These are phyloP conservation scores for Diaporthe destruens DNA, from an alignment of 2,329 filamentous ascomycete genomes.

Conservation along the genomic window DNA sequence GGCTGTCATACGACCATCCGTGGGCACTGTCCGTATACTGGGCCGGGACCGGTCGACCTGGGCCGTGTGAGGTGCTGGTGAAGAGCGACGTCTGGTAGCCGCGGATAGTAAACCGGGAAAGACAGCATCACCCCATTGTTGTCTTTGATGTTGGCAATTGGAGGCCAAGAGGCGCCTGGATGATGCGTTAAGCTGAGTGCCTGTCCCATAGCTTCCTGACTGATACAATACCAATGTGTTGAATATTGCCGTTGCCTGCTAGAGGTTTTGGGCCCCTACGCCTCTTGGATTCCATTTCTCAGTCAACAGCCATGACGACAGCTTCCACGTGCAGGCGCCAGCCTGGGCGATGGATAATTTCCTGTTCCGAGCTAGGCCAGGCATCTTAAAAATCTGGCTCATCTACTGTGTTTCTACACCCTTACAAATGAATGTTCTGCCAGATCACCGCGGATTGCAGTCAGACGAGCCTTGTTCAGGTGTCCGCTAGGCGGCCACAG, in stretches of 20 bases:
- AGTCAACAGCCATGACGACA: no score
- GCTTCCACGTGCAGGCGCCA: neutral
- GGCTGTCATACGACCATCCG: neutral
- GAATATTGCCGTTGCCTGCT: neutral
- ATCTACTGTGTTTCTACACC: no score
- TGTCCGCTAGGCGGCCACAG: no score
- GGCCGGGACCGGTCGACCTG: neutral
- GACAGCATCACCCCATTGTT: neutral
- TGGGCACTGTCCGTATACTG: no score
- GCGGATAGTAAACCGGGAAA: neutral
- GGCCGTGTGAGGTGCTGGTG: neutral
- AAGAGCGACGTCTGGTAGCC: neutral
- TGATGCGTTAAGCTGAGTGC: neutral
- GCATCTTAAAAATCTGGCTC: no score
- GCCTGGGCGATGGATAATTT: neutral
- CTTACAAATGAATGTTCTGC: no score
- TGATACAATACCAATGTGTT: no score
- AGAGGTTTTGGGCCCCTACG: neutral
- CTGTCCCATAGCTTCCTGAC: neutral
- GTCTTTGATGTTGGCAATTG: neutral
- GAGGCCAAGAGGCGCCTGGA: neutral
- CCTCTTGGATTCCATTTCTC: no score
- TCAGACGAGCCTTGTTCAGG: no score
- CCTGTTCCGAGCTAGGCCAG: no score
- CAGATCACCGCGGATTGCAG: neutral